Base-by-base conservation (phyloP, 345 rosid genomes). In the Sisymbrium altissimum region DNA sequence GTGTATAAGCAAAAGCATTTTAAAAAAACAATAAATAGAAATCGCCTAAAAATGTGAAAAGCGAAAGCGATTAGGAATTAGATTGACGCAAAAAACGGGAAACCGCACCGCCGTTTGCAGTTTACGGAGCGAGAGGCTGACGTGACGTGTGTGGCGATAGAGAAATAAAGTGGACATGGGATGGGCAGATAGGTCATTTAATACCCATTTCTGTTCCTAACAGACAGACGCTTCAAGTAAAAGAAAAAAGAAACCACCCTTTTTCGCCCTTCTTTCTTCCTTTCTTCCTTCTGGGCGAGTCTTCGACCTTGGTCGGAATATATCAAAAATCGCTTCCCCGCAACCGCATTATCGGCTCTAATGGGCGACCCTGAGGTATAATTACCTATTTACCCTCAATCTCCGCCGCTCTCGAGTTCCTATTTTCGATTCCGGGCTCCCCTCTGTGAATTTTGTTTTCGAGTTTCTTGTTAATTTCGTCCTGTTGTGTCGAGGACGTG, bases 311-410 rank as follows among this genome's bases (percentile, higher is more conserved):
- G 85, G 85, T 86, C 72, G 77, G 84, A 59, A 63, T 13, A 66
- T 2, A 44, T 63, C 74, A 46, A 18, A 21, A 67, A 66, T 38
- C 81, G 71, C 68, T 71, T 72, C 53, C 80, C 45, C 77, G 59
- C 50, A 45, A 63, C 59, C 53, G 76, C 87, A 74, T 81, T 84
- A 44, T 50, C 64, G 23, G 25, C 61, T 14, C 17, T 15, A 75
- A 86, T 86, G 90, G 82, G 78, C 53, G 90, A 84, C 41, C 75
- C 86, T n/a, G 90, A 86, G 85, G 90, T 86, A 74, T 49, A 76
- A 62, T 77, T 70, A 11, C 78, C 75, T 23, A 63, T 27, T 6
- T 9, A n/a, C 23, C 57, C 17, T 68, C 33, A 75, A 73, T 74
- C 74, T 63, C 70, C 30, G 23, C 7, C 70, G 6, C 58, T 76